Evolutionary conservation across 805 yeast species (phyloP), one percentile per base, ranked within the genome.

Genomic region (Kazachstania bromeliacearum): DNA sequence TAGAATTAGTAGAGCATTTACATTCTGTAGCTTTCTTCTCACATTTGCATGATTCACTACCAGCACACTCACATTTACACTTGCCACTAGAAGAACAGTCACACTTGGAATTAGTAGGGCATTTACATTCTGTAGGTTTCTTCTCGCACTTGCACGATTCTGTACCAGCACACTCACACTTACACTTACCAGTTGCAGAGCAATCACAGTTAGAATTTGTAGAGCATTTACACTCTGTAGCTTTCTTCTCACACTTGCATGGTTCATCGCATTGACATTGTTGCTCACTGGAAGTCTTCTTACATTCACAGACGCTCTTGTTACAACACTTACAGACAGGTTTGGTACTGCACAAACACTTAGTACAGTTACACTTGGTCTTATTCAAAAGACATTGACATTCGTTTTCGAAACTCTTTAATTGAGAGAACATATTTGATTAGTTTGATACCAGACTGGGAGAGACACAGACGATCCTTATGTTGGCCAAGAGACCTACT

Each of bases 351-450:
- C n/a, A n/a, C n/a, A n/a, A n/a, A 8, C 12, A 8, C 25, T 12
- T 22, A 12, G 8, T 14, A 18, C 35, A 32, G 2, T 23, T 17
- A 13, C 35, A 32, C 14, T 22, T 15, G 15, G 31, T 15, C 15
- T 16, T 10, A 15, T 29, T 14, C 15, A 34, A 28, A 6, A 22
- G 23, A 14, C 38, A 35, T 19, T 30, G 34, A 20, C 38, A 35
- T 12, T 35, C n/a, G 6, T 17, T 25, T 35, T 35, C 34, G 19
- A 35, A 18, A 17, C 18, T 22, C 15, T 34, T 28, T 19, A 34
- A 28, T 19, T 27, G 25, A 28, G 37, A 34, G 26, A 27, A 34
- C 37, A 34, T 34, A 8, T 28, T 34, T 14, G 10, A 4, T 4
- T 15, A n/a, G 3, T 13, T 24, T 26, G 13, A 4, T 9, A 10